A percentile compares a stretch with the other conserved stretches of the same genome.
Evolutionary conservation across 2,329 filamentous ascomycete genomes (phyloP).

Genomic region (Arthroderma sp.): DNA sequence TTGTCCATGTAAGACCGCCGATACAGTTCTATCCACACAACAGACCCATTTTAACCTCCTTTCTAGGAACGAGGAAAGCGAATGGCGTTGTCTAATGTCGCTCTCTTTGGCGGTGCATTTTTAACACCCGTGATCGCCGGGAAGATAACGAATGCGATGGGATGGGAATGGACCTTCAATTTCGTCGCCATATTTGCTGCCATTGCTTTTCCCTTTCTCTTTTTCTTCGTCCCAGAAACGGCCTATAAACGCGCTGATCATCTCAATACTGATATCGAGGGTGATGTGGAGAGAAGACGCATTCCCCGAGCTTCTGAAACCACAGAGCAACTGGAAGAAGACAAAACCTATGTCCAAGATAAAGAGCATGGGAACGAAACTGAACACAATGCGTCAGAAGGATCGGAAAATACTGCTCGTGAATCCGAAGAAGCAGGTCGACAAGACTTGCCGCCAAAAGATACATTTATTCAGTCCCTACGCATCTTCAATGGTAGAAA

Average conservation of each 20-base stretch:
- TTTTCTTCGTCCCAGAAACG: slow-evolving; percentile 76
- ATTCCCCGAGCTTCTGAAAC: slow-evolving; percentile 1
- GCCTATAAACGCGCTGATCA: slow-evolving; percentile 54
- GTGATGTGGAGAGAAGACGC: slow-evolving; percentile 18
- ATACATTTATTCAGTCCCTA: slow-evolving; percentile 46
- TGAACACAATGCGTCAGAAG: neutral
- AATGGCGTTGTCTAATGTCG: slow-evolving; percentile 68
- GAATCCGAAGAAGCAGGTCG: slow-evolving; percentile 3
- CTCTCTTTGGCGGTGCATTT: slow-evolving; percentile 58
- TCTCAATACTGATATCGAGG: slow-evolving; percentile 56
- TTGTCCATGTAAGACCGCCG: slow-evolving; percentile 54
- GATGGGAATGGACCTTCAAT: slow-evolving; percentile 84
- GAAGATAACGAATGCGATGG: slow-evolving; percentile 61
- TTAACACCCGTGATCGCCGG: slow-evolving; percentile 82
- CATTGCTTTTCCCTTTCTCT: slow-evolving; percentile 53
- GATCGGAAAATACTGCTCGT: neutral
- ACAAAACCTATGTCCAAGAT: slow-evolving; percentile 4
- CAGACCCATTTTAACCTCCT: neutral
- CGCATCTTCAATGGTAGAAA: slow-evolving; percentile 69
- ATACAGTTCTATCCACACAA: neutral
- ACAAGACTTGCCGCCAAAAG: slow-evolving; percentile 32
- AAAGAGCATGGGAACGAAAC: slow-evolving; percentile 2
- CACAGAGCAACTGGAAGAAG: neutral
- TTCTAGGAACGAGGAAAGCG: slow-evolving; percentile 58
- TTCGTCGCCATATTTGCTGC: slow-evolving; percentile 74